Base-by-base conservation (phyloP, 768 basidiomycete species). In the Serpula lacrymans region DNA sequence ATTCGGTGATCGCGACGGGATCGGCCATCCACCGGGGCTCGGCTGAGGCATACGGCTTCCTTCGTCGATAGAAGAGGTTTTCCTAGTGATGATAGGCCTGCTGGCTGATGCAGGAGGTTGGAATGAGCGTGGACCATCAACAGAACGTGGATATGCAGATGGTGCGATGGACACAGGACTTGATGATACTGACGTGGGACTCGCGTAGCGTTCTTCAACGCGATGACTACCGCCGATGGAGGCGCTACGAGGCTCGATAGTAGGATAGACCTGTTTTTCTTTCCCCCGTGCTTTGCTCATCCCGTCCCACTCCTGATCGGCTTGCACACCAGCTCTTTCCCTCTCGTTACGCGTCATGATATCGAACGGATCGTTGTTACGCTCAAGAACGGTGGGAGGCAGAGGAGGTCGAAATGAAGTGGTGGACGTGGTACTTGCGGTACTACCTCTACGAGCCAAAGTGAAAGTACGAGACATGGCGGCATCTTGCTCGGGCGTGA, bases 391-490 rank as follows among this genome's bases (percentile, higher is more conserved):
- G 13, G 65, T 63, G 34, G 68, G 67, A 18, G 64, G 48, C 11
- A 67, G 66, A 1, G 69, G 55, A 2, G 69, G 60, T 10, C 74
- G 72, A 37, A 65, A 65, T 8, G 72, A 68, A 24, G 59, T 63
- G n/a, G n/a, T n/a, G 8, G 74, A 75, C n/a, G 66, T 64, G 16
- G 67, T 69, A 45, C 78, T 77, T 10, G 76, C 65, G 5, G 61
- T 69, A 45, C 77, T 80, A 30, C 70, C 68, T 8, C 70, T 66
- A 40, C 72, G 57, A 1, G 69, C 70, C 18, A 77, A 59, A 10
- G 61, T 56, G 42, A 65, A 66, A 4, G 72, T 61, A 39, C 68
- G 71, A 2, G 68, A 66, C 29, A 63, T 53, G 10, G 65, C 52
- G 0, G 58, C 57, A 26, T 74, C 75, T 37, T 77, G 70, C 42